Evolutionary conservation across 257 asterid genomes (phyloP).

Genomic region (Solanum microdontum): DNA sequence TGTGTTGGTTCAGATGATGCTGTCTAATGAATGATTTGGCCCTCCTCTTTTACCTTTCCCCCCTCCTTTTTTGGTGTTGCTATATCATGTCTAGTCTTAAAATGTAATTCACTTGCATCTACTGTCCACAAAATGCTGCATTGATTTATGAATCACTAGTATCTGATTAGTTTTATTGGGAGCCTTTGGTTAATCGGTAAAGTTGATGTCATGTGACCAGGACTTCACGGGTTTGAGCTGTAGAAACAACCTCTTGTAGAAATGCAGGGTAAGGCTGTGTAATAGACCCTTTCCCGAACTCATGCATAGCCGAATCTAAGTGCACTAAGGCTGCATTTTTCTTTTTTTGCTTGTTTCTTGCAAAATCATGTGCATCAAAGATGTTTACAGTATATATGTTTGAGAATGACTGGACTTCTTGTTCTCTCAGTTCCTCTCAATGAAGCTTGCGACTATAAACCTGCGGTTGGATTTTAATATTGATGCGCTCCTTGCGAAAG

Average conservation of each 20-base stretch:
- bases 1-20: no score
- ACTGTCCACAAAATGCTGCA: background rate
- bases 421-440: slow-evolving; percentile 70
- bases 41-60: no score
- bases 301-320: no score
- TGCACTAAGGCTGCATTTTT: no score
- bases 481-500: slow-evolving; percentile 66
- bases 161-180: background rate
- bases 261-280: no score
- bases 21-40: no score
- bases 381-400: background rate
- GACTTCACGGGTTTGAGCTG: no score
- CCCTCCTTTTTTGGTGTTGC: background rate
- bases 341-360: background rate
- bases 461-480: slow-evolving; percentile 58
- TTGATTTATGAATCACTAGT: background rate
- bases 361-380: background rate
- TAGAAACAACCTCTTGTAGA: no score
- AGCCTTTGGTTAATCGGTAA: no score
- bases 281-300: no score
- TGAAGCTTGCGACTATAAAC: slow-evolving; percentile 94
- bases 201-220: no score
- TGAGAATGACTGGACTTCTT: background rate
- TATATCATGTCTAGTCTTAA: background rate
- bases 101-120: background rate